A percentile compares a stretch with the other conserved stretches of the same genome.
Conservation (phyloP, 2,329 filamentous ascomycete genomes). For the Sarocladium kiliense region DNA sequence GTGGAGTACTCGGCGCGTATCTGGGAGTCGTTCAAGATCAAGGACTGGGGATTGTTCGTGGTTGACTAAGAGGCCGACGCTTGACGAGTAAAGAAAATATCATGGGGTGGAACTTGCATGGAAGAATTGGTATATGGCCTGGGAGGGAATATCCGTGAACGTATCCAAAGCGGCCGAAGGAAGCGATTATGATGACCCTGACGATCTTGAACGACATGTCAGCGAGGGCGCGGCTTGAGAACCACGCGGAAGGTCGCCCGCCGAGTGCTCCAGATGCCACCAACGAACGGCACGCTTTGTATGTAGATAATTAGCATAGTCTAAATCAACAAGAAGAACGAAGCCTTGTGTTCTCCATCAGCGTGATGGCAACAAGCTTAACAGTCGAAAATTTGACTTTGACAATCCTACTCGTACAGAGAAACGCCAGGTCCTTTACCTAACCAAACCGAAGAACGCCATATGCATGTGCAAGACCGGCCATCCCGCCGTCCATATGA, state of each 20-base stretch:
- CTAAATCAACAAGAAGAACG: not conserved
- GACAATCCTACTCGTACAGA: conserved; percentile 3
- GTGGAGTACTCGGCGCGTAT: conserved; percentile 64
- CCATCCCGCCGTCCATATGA: not conserved
- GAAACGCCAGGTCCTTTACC: conserved; percentile 1
- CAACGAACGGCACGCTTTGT: not conserved
- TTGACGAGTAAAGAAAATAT: not conserved
- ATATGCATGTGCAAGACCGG: conserved; percentile 4
- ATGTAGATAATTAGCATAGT: conserved; percentile 5
- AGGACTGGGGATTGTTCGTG: conserved; percentile 73
- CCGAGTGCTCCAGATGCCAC: not conserved
- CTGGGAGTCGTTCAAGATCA: conserved; percentile 69
- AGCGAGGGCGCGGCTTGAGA: not conserved
- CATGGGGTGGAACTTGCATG: not conserved
- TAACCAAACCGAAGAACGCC: conserved; percentile 6
- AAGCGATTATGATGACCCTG: not conserved
- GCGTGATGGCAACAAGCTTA: not conserved
- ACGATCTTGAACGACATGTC: conserved; percentile 7
- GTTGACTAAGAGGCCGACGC: conserved; percentile 4
- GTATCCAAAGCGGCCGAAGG: not conserved
- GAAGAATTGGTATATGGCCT: not conserved
- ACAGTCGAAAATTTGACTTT: not conserved
- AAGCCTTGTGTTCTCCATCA: too few species aligned
- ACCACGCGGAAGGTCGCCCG: not conserved
- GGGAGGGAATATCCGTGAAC: not conserved